These are phyloP conservation scores for Saxispiralis lemnorum DNA, from an alignment of 495 filamentous ascomycete species.

Conservation along the genomic window DNA sequence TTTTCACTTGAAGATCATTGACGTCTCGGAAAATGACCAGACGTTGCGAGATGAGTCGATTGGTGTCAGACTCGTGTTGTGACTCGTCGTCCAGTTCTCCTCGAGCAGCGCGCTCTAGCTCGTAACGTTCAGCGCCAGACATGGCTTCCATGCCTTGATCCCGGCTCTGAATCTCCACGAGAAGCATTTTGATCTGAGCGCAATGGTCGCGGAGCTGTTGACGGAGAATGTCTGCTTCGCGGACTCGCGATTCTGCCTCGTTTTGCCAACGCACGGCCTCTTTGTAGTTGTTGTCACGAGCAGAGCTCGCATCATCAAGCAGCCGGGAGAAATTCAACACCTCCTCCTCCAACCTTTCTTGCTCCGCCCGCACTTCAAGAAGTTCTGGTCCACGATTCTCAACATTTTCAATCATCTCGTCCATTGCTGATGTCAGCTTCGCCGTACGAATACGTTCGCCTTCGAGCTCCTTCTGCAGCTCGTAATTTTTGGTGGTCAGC, in stretches of 20 bases:
- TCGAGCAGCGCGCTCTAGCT: conserved; percentile 55
- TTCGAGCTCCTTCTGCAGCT: conserved; percentile 40
- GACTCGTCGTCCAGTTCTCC: conserved; percentile 43
- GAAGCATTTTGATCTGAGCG: conserved; percentile 70
- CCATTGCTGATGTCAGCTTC: conserved; percentile 52
- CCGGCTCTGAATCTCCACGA: conserved; percentile 59
- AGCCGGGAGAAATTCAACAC: conserved; percentile 64
- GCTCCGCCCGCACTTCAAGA: conserved; percentile 39
- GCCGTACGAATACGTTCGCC: conserved; percentile 52
- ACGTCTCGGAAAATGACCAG: conserved; percentile 70
- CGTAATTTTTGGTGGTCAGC: conserved; percentile 47
- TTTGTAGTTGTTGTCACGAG: conserved; percentile 38
- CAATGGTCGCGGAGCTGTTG: conserved; percentile 84
- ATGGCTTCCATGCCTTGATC: conserved; percentile 65
- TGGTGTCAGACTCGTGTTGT: conserved; percentile 57
- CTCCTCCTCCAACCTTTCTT: conserved; percentile 40
- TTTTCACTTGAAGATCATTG: conserved; percentile 73
- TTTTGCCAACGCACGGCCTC: conserved; percentile 55
- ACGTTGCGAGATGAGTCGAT: conserved; percentile 68
- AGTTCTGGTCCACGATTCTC: conserved; percentile 44
- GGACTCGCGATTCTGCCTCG: conserved; percentile 47
- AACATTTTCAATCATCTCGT: conserved; percentile 55
- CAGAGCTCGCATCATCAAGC: conserved; percentile 36
- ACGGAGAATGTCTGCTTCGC: conserved; percentile 61
- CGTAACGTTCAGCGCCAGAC: conserved; percentile 40